Evolutionary conservation across 2,329 filamentous ascomycete genomes (phyloP), one percentile per base, ranked within the genome.

Genomic region (Nemania serpens): DNA sequence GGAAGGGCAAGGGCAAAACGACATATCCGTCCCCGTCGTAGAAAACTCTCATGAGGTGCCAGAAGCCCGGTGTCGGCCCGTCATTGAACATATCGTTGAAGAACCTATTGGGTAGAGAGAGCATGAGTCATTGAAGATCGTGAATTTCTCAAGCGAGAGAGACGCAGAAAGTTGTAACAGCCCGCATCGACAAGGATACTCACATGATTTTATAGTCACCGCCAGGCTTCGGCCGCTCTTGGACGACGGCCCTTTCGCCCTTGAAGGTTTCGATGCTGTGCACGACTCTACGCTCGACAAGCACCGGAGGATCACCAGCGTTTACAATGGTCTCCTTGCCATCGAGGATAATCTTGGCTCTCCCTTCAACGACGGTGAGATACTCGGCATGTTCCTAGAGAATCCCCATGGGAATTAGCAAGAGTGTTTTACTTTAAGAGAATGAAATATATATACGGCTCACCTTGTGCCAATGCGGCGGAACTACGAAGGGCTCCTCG

Each of bases 401-500:
- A 13, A 37, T 47, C 37, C 53, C 56, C 15, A 62, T 22, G 11
- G 36, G 13, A 34, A n/a, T n/a, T 12, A 3, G 43, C n/a, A 20
- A 45, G 55, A 59, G 46, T 11, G 54, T n/a, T 20, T 10, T 4
- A 9, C n/a, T 2, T 10, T 17, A 34, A 41, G 11, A 33, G 13
- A 12, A 29, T 29, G 25, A 29, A 29, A 39, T 17, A 29, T 18
- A 43, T 6, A 29, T 13, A 10, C 3, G 37, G 53, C 61, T 61
- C 7, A 64, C 65, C 61, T 67, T 66, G 29, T 66, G 63, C 65
- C 63, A 67, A 61, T 67, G 65, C 13, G 58, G 33, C 48, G 51
- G 65, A 37, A 64, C 49, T 25, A 25, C 20, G 18, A 67, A 3
- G 39, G 22, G 45, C 22, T 67, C 61, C 41, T 66, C 65, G 22